A percentile compares a stretch with the other conserved stretches of the same genome.
Conservation (phyloP, 2,329 filamentous ascomycete genomes). For the Aureobasidium sp. region DNA sequence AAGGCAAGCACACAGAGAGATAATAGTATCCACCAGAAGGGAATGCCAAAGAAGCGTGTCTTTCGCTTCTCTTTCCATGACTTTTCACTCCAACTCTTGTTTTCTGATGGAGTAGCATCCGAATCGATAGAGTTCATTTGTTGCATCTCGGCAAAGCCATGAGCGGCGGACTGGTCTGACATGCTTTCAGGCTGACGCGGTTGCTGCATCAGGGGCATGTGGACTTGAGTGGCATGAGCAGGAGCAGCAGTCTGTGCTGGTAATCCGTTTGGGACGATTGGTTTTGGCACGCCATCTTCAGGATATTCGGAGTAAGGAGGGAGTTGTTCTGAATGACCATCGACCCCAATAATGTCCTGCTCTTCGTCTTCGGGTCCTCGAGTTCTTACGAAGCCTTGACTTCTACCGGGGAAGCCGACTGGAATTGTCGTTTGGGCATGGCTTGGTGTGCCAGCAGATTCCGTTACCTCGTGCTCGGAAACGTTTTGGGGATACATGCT, state of each 20-base stretch:
- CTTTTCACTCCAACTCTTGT: slow-evolving; percentile 31
- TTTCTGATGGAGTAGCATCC: background rate
- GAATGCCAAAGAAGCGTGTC: slow-evolving; percentile 30
- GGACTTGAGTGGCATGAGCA: slow-evolving; percentile 19
- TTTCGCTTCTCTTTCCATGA: slow-evolving; percentile 34
- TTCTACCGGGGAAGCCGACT: slow-evolving; percentile 67
- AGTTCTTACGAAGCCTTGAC: slow-evolving; percentile 60
- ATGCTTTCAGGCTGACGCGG: slow-evolving; percentile 27
- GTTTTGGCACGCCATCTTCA: slow-evolving; percentile 52
- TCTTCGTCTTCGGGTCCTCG: slow-evolving; percentile 79
- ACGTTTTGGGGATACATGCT: slow-evolving; percentile 79
- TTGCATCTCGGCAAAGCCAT: slow-evolving; percentile 11
- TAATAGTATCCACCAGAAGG: slow-evolving; percentile 30
- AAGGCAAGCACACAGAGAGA: slow-evolving; percentile 25
- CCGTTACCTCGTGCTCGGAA: slow-evolving; percentile 43
- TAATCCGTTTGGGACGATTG: background rate
- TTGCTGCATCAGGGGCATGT: slow-evolving; percentile 30
- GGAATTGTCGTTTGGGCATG: slow-evolving; percentile 48
- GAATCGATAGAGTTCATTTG: slow-evolving; percentile 18
- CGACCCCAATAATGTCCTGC: slow-evolving; percentile 76
- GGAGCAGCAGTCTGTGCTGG: slow-evolving; percentile 17
- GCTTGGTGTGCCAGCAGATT: slow-evolving; percentile 26
- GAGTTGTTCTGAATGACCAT: slow-evolving; percentile 84
- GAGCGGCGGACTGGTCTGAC: slow-evolving; percentile 22
- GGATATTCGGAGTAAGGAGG: slow-evolving; percentile 90